Percentiles rank a stretch among this genome's conserved stretches.
Conservation (phyloP, 2,329 filamentous ascomycete genomes). For the Colletotrichum sp. region DNA sequence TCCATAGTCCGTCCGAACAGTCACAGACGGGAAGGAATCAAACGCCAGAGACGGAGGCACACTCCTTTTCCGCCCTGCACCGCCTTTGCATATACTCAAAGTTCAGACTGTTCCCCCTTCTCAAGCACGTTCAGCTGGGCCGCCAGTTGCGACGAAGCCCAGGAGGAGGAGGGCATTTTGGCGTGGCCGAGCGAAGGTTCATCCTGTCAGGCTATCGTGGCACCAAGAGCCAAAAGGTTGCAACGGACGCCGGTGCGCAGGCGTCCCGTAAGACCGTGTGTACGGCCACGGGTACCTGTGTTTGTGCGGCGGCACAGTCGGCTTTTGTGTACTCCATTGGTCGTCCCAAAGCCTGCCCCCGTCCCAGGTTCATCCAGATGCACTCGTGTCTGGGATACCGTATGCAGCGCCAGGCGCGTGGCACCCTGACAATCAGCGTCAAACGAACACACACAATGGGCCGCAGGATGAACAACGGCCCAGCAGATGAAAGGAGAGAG, state of each 20-base stretch:
- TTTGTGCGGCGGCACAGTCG: not conserved
- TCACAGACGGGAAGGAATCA: slow-evolving; percentile 11
- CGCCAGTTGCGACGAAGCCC: not conserved
- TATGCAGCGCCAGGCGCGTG: slow-evolving; percentile 1
- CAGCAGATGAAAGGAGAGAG: not conserved
- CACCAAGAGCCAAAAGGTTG: not conserved
- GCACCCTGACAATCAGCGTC: slow-evolving; percentile 8
- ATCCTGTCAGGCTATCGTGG: slow-evolving; percentile 12
- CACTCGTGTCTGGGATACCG: not conserved
- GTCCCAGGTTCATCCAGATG: not conserved
- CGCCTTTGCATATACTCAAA: not conserved
- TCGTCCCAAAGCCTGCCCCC: not conserved
- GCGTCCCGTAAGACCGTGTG: not conserved
- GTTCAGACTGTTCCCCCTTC: not conserved
- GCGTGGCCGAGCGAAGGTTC: slow-evolving; percentile 13
- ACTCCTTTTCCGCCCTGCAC: not conserved
- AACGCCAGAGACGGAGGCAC: not conserved
- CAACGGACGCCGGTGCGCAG: slow-evolving; percentile 13
- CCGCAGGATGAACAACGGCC: not conserved
- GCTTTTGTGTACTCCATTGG: not conserved
- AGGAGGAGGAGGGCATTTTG: not conserved
- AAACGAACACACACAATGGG: not conserved
- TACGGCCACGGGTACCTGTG: slow-evolving; percentile 3
- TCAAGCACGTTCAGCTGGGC: not conserved
- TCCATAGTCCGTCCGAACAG: slow-evolving; percentile 5